Conservation (phyloP, 352 stramenopile species). For the Phytopythium mirpurense region DNA sequence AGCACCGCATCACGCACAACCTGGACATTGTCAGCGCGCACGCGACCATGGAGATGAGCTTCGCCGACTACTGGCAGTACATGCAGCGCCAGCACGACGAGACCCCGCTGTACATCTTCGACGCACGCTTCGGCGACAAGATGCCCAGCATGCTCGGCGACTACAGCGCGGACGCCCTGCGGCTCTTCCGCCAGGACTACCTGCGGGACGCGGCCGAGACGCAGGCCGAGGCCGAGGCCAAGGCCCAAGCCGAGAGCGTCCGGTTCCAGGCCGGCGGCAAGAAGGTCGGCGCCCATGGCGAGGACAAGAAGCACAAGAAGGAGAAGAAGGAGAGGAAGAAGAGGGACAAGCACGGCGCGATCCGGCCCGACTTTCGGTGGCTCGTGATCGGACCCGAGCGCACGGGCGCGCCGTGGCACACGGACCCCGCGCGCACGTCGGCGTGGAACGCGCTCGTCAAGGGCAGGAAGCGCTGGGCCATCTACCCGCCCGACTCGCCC, state of each 20-base stretch:
- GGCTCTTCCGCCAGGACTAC: conserved; percentile 77
- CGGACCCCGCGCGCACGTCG: conserved; percentile 93
- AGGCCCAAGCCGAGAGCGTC: conserved; percentile 15
- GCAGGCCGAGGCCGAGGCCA: conserved; percentile 17
- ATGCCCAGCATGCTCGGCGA: conserved; percentile 66
- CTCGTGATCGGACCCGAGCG: conserved; percentile 78
- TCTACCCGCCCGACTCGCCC: conserved; percentile 89
- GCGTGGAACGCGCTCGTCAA: conserved; percentile 95
- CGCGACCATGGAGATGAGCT: conserved; percentile 68
- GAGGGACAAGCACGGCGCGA: conserved; percentile 12
- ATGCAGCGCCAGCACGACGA: conserved; percentile 65
- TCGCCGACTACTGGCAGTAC: conserved; percentile 71
- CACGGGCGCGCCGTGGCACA: conserved; percentile 92
- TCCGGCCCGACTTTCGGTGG: conserved; percentile 73
- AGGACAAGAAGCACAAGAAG: conserved; percentile 5
- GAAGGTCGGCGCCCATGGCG: conserved; percentile 10
- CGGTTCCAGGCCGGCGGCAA: conserved; percentile 29
- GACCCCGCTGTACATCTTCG: conserved; percentile 87
- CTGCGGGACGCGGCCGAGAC: conserved; percentile 29
- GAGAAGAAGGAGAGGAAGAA: conserved; percentile 37
- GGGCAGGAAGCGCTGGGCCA: conserved; percentile 93
- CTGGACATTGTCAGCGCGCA: conserved; percentile 53
- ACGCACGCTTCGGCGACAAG: conserved; percentile 78
- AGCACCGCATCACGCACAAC: conserved; percentile 76
- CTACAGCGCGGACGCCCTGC: conserved; percentile 55